Base-by-base conservation (phyloP, 2,329 filamentous ascomycete genomes). In the Hypoxylon sp. region DNA sequence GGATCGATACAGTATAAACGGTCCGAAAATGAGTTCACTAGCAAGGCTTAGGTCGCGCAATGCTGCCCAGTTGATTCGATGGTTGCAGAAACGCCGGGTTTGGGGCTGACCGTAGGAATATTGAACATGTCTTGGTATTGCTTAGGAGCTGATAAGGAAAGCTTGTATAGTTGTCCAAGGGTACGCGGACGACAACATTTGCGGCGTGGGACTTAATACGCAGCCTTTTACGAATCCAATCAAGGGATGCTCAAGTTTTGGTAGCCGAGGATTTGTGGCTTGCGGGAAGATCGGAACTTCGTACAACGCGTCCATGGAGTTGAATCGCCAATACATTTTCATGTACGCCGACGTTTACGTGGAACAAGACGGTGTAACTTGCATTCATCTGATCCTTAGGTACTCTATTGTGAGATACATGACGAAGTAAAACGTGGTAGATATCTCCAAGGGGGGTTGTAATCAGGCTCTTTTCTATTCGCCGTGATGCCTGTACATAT, bases 101-200 rank as follows among this genome's bases (percentile, higher is more conserved):
- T 30, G 41, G 21, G 30, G 59, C 30, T 48, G 41, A 34, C 32
- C 21, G 25, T 49, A 19, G 38, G 38, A 43, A 43, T 43, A 43
- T 43, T 3, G 2, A 19, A 21, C 38, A 43, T 10, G 38, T 43
- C 38, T 43, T 43, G 38, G 38, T 43, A 49, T 36, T 25, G 5
- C 28, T 19, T 23, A 28, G 53, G 53, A 13, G 32, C 46, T 64
- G 61, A 64, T 64, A 64, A 64, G 55, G n/a, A 23, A 55, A 25
- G 11, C 59, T 11, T 41, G 41, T 17, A 5, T 13, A 25, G 1
- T 13, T 30, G 28, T 30, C 6, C 28, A 7, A 30, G 28, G 28
- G 28, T 30, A 7, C 41, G 55, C 50, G 46, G 46, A 57, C 34
- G 34, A 19, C 45, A 49, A 57, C 25, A 45, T 32, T 43, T 23